Base-by-base conservation (phyloP, 2,329 filamentous ascomycete genomes). In the Bipolaris bicolor region DNA sequence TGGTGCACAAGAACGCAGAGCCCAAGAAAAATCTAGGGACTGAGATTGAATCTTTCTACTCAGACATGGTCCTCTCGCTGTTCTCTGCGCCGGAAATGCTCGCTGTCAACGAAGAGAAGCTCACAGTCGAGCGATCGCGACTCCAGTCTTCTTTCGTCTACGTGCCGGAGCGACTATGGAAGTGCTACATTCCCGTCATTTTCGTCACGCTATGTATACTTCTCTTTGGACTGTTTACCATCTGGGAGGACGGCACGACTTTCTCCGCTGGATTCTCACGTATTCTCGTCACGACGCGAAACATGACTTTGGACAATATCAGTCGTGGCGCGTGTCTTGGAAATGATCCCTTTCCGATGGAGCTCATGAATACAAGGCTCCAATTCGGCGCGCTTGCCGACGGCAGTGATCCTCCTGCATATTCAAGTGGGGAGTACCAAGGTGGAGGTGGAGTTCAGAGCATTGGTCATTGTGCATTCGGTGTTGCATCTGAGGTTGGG, bases 301-400 rank as follows among this genome's bases (percentile, higher is more conserved):
- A 76, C 31, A 66, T 67, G 1, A 76, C 74, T 2, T 49, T 76
- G 10, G 73, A 77, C 34, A 66, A 74, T 22, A 73, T 77, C 37
- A 74, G 71, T 77, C 68, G 79, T 49, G 69, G 75, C n/a, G 69
- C 75, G 1, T 78, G 76, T 61, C 57, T 78, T 5, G 77, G 76
- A 0, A 76, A 76, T 15, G 73, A 78, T 43, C 76, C 76, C 0
- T 77, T 78, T 43, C 76, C 76, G 0, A 58, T 65, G 51, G 76
- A 77, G 48, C 64, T 78, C 5, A 72, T 76, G 68, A 61, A 70
- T 15, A 77, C 71, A 9, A 58, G 69, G 20, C 57, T 79, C 9
- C 67, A 72, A 36, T 78, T 79, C 44, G 76, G 76, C 6, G 75
- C 77, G 1, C 58, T 79, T 26, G 65, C 66, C 11, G 70, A 74